These are phyloP conservation scores for Silene uniflora DNA, from an alignment of 148 eudicot genomes.

Conservation along the genomic window DNA sequence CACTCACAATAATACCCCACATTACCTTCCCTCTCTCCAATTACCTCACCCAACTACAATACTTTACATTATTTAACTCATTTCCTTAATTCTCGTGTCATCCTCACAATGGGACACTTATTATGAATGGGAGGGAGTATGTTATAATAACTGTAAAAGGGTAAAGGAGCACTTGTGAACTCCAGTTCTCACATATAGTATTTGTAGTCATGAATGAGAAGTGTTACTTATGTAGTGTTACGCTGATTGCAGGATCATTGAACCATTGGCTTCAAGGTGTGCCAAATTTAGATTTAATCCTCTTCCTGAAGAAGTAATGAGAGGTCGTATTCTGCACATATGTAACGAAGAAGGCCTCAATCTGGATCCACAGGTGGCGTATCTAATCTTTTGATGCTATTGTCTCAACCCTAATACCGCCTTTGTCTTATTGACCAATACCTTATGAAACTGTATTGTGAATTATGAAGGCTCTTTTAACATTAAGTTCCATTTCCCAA, in stretches of 20 bases:
- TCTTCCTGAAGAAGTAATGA: slow-evolving; percentile 85
- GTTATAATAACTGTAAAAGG: neutral
- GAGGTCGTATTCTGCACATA: slow-evolving; percentile 62
- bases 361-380: slow-evolving; percentile 74
- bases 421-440: neutral
- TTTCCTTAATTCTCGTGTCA: too few relatives aligned
- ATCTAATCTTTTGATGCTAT: slow-evolving; percentile 13
- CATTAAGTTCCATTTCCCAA: slow-evolving; percentile 87
- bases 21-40: too few relatives aligned
- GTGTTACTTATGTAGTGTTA: neutral
- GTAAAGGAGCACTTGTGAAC: neutral
- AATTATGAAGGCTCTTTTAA: slow-evolving; percentile 65
- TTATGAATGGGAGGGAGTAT: too few relatives aligned
- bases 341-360: slow-evolving; percentile 82
- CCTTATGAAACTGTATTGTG: slow-evolving; percentile 13
- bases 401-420: neutral
- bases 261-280: slow-evolving; percentile 94
- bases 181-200: neutral
- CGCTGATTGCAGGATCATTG: slow-evolving; percentile 71
- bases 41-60: too few relatives aligned
- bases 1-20: too few relatives aligned
- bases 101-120: too few relatives aligned
- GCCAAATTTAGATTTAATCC: slow-evolving; percentile 97
- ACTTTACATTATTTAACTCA: too few relatives aligned
- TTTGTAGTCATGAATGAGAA: neutral